These are phyloP conservation scores for Sequoiadendron giganteum DNA, from an alignment of 75 land plant genomes.

Conservation along the genomic window DNA sequence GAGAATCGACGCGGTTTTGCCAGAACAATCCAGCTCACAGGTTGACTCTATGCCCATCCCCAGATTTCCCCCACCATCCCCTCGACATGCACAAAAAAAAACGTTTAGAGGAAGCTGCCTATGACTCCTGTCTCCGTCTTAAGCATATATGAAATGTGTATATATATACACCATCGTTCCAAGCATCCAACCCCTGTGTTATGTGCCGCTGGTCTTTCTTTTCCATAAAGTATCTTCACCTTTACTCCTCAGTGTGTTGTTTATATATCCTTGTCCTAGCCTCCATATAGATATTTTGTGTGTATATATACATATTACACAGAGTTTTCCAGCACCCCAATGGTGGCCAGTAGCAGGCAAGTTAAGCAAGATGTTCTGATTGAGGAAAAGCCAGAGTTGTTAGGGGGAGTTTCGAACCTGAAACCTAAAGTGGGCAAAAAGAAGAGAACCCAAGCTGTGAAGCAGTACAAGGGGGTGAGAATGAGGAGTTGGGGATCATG, in stretches of 20 bases:
- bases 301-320: background rate
- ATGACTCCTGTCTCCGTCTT: background rate
- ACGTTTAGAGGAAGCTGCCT: constrained; percentile 2
- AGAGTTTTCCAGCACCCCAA: background rate
- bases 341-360: background rate
- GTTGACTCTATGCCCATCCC: constrained; percentile 7
- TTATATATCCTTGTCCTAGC: background rate
- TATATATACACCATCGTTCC: background rate
- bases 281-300: background rate
- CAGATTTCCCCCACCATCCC: background rate
- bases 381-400: background rate
- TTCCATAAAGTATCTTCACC: background rate
- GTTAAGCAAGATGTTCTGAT: background rate
- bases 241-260: background rate
- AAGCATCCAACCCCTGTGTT: background rate
- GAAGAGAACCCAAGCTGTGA: background rate
- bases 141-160: background rate
- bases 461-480: constrained; percentile 70
- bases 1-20: background rate
- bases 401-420: background rate
- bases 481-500: constrained; percentile 88
- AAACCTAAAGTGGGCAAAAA: background rate
- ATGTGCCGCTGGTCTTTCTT: background rate
- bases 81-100: background rate
- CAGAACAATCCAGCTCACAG: background rate